Conservation (phyloP, 108 stramenopile genomes). For the Cyclostephanos tholiformis region DNA sequence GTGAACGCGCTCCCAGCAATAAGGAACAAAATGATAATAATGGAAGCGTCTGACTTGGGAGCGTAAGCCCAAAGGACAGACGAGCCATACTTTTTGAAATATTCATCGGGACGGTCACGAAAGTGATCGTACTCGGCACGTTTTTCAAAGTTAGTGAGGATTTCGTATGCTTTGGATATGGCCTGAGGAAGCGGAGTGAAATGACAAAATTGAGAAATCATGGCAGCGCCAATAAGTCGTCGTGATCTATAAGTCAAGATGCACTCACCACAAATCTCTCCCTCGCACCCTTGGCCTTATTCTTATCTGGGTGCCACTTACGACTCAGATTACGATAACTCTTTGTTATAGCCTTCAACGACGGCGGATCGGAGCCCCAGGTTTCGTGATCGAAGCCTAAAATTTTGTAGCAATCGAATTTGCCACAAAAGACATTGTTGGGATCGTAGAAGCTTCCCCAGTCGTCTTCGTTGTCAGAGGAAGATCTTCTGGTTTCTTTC, state of each 20-base stretch:
- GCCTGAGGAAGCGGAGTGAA: constrained; percentile 45
- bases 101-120: constrained; percentile 83
- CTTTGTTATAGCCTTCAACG: constrained; percentile 75
- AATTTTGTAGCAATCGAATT: constrained; percentile 88
- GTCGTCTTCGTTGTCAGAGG: constrained; percentile 40
- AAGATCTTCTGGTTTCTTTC: neutral
- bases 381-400: constrained; percentile 87
- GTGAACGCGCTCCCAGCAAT: constrained; percentile 55
- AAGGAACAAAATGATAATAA: constrained; percentile 69
- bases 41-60: constrained; percentile 74
- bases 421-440: constrained; percentile 81
- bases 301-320: constrained; percentile 89
- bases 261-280: constrained; percentile 80
- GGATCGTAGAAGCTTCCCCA: constrained; percentile 91
- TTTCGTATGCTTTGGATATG: constrained; percentile 84
- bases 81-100: constrained; percentile 79
- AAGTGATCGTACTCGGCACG: constrained; percentile 83
- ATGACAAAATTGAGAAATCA: neutral
- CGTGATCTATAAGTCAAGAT: neutral
- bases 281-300: constrained; percentile 74
- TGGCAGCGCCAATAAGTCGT: neutral
- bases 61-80: constrained; percentile 76
- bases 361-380: constrained; percentile 61
- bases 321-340: constrained; percentile 73
- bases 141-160: constrained; percentile 63